phyloP scores from a whole-genome alignment of 345 rosid genomes.

The Xanthoceras sorbifolium region DNA sequence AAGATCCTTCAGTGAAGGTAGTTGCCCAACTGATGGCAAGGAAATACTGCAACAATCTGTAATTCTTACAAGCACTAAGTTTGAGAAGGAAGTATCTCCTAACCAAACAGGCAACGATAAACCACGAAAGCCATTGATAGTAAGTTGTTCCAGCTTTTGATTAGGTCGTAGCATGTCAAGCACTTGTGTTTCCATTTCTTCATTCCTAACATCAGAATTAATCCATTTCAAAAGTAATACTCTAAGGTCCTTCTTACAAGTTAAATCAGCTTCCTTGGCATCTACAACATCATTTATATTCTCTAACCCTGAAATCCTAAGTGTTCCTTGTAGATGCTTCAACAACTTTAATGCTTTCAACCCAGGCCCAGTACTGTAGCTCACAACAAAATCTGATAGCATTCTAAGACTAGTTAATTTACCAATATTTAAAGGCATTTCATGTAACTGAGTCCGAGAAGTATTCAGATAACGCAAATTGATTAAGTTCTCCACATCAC shows the following conservation, averaged over 20 bases:
- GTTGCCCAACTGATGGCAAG: conserved; percentile 14
- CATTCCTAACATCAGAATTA: conserved; percentile 7
- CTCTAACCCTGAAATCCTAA: conserved; percentile 8
- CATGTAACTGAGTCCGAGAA: not conserved
- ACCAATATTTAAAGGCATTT: not conserved
- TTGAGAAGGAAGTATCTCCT: conserved; percentile 29
- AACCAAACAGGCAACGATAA: conserved; percentile 39
- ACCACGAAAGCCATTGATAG: conserved; percentile 39
- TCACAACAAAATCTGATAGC: conserved; percentile 16
- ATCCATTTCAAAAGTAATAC: conserved; percentile 38
- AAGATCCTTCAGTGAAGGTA: conserved; percentile 14
- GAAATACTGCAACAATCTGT: conserved; percentile 27
- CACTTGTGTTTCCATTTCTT: conserved; percentile 25
- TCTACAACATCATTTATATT: conserved; percentile 8
- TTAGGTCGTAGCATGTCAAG: conserved; percentile 47
- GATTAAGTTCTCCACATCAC: conserved; percentile 10
- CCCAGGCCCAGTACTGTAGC: not conserved
- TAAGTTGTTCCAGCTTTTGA: conserved; percentile 32
- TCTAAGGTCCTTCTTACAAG: conserved; percentile 33
- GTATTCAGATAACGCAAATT: conserved; percentile 12
- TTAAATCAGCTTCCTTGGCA: conserved; percentile 36
- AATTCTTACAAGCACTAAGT: conserved; percentile 26
- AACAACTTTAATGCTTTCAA: conserved; percentile 16
- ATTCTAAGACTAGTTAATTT: conserved; percentile 1
- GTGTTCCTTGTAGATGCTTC: not conserved